These are phyloP conservation scores for Phytophthora melonis DNA, from an alignment of 352 stramenopile genomes.

Conservation along the genomic window DNA sequence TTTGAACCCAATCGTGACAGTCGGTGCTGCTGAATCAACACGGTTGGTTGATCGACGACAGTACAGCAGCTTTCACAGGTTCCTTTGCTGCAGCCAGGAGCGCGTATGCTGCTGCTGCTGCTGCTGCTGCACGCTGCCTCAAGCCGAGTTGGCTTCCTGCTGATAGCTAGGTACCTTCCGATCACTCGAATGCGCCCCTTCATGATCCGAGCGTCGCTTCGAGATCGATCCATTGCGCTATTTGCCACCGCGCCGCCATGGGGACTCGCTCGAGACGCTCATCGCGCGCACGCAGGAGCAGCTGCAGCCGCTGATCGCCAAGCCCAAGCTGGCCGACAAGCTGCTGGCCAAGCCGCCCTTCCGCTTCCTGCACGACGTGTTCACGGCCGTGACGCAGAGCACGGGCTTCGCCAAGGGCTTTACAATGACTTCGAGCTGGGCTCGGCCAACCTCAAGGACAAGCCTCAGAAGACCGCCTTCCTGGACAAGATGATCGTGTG, in stretches of 20 bases:
- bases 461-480: constrained; percentile 86
- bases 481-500: constrained; percentile 91
- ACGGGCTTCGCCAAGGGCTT: constrained; percentile 90
- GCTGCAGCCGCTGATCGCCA: constrained; percentile 91
- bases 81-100: too few species aligned
- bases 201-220: neutral
- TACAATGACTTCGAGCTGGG: constrained; percentile 86
- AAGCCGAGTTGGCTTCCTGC: neutral
- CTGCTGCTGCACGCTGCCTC: neutral
- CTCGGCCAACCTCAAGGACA: constrained; percentile 89
- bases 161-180: too few species aligned
- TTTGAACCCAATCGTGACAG: too few species aligned
- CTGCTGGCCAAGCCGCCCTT: constrained; percentile 96
- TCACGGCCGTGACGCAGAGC: constrained; percentile 85
- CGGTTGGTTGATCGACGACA: too few species aligned
- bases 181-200: neutral
- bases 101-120: too few species aligned
- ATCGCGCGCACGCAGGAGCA: constrained; percentile 84
- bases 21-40: too few species aligned
- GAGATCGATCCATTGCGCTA: constrained; percentile 4
- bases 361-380: constrained; percentile 96
- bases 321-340: constrained; percentile 96
- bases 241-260: constrained; percentile 32
- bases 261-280: constrained; percentile 67
- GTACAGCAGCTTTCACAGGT: too few species aligned